Evolutionary conservation across 352 stramenopile species (phyloP).

Genomic region (Globisporangium parvum): DNA sequence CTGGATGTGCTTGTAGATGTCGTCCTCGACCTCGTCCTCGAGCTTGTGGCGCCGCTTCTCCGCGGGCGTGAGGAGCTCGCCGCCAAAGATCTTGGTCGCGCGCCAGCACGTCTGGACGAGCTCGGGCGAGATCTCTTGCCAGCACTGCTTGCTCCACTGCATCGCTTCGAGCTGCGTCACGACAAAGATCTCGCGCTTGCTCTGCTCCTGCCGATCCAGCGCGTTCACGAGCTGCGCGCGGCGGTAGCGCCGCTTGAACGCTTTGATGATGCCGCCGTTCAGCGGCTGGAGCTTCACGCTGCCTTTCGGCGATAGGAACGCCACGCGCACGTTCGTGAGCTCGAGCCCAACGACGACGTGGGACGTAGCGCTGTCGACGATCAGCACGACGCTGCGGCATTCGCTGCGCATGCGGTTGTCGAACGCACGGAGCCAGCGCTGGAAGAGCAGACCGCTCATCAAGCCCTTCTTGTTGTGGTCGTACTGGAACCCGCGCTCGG

Average conservation of each 20-base stretch:
- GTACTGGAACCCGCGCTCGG: constrained; percentile 19
- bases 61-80: constrained; percentile 3
- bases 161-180: constrained; percentile 18
- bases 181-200: constrained; percentile 12
- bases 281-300: constrained; percentile 17
- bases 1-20: constrained; percentile 11
- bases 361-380: constrained; percentile 15
- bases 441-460: constrained; percentile 20
- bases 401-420: constrained; percentile 13
- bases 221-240: constrained; percentile 13
- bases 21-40: constrained; percentile 7
- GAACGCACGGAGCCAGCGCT: constrained; percentile 16
- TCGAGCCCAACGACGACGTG: constrained; percentile 15
- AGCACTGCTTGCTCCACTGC: constrained; percentile 11
- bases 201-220: constrained; percentile 14
- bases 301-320: constrained; percentile 7
- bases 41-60: constrained; percentile 7
- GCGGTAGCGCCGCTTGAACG: constrained; percentile 18
- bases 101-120: constrained; percentile 6
- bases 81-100: constrained; percentile 5
- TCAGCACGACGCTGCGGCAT: constrained; percentile 11
- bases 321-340: constrained; percentile 13
- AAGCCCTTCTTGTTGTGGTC: constrained; percentile 12
- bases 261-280: constrained; percentile 15
- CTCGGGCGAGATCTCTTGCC: not conserved